Conservation (phyloP, 2,329 filamentous ascomycete species). For the Aspergillus phoenicis region DNA sequence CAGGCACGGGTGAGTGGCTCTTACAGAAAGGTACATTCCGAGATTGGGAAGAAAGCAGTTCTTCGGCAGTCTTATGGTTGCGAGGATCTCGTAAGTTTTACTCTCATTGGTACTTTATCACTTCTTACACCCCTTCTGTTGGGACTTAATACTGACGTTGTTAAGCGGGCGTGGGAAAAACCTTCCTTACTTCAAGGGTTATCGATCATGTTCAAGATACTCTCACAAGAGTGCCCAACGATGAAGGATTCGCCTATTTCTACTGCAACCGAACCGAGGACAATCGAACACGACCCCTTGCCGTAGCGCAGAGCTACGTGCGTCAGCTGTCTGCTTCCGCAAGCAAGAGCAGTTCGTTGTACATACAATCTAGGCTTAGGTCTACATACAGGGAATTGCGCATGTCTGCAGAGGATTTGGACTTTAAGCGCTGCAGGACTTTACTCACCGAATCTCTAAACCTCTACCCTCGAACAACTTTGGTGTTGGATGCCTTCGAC, state of each 20-base stretch:
- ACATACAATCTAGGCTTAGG: conserved; percentile 18
- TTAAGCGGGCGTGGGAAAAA: conserved; percentile 32
- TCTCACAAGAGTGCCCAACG: background rate
- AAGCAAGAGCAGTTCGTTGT: conserved; percentile 5
- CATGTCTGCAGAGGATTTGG: background rate
- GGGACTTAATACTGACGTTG: background rate
- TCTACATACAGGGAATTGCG: background rate
- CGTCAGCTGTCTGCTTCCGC: conserved; percentile 33
- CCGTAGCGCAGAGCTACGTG: conserved; percentile 35
- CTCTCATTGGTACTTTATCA: too few relatives aligned
- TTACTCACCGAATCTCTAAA: conserved; percentile 28
- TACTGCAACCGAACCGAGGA: conserved; percentile 1
- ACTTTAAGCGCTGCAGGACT: background rate
- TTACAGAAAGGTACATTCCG: conserved; percentile 15
- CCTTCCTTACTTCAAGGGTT: conserved; percentile 27
- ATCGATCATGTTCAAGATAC: conserved; percentile 27
- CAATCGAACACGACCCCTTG: conserved; percentile 28
- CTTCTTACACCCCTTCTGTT: too few relatives aligned
- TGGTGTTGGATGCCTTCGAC: conserved; percentile 43
- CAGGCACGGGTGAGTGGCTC: conserved; percentile 24
- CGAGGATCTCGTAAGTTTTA: conserved; percentile 15
- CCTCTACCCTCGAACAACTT: conserved; percentile 32
- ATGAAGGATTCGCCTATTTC: conserved; percentile 6
- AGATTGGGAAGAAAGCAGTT: conserved; percentile 20
- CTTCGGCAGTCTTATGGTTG: conserved; percentile 24